Evolutionary conservation across 2,329 filamentous ascomycete species (phyloP), one percentile per base, ranked within the genome.

Genomic region (Talaromyces atroroseus): DNA sequence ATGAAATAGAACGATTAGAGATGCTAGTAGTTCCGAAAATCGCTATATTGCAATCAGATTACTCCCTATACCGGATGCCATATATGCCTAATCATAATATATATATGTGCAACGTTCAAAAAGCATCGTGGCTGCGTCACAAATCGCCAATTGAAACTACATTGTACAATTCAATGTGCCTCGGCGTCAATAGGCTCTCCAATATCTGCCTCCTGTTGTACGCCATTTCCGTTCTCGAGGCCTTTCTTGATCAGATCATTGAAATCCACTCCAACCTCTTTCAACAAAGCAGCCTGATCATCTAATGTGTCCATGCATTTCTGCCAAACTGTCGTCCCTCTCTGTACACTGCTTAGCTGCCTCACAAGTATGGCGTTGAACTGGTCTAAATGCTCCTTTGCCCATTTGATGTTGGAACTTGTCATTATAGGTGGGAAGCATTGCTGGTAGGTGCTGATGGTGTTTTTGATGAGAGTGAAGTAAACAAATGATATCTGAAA

Each of bases 351-450:
- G 73, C 90, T 95, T 59, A 99, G 77, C 74, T 97, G 94, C 58
- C 92, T 80, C 36, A 82, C 84, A 38, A 99, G 78, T 51, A 94
- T 85, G 47, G 80, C 80, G 66, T 96, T 97, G 78, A 97, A 97
- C 1, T 85, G 85, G 64, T 96, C 92, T 1, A 97, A 85, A 68
- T 95, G 86, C 64, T 94, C 88, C 73, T 96, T 97, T n/a, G 91
- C 92, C 94, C 94, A 99, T 68, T 92, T 95, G 65, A 99, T 92
- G 65, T 91, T 95, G 0, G 92, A 91, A 66, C 90, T 95, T 82
- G 94, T 95, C 78, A 94, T 90, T 14, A 85, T 80, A 24, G 89
- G 82, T 11, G 91, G 87, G 69, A 97, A 97, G 70, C 90, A 95
- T 53, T 75, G 73, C 77, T 95, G 90, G 73, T 94, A 96, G 66